These are phyloP conservation scores for Syncephalastrum sp. DNA, from an alignment of 371 early-diverging fungal genomes.

Conservation along the genomic window DNA sequence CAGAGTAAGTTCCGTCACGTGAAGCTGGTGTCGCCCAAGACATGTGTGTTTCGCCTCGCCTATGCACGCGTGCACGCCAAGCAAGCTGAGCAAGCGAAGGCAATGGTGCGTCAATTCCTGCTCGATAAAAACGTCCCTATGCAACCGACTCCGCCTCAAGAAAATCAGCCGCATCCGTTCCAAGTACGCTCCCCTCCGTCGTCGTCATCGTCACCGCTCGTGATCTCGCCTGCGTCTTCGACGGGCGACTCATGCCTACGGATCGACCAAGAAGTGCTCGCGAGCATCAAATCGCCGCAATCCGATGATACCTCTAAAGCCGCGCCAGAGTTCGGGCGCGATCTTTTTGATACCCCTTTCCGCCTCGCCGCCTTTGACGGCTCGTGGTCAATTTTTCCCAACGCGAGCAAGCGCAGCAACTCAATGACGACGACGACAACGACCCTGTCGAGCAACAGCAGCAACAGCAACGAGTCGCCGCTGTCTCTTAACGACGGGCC, in stretches of 20 bases:
- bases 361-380: conserved; percentile 14
- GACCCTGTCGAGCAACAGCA: background rate
- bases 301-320: conserved; percentile 7
- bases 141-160: too few relatives aligned
- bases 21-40: background rate
- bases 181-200: too few relatives aligned
- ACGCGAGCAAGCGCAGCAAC: background rate
- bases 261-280: conserved; percentile 13
- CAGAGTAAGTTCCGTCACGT: too few relatives aligned
- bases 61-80: conserved; percentile 12
- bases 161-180: too few relatives aligned
- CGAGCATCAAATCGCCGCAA: conserved; percentile 8
- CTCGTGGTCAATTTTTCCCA: conserved; percentile 13
- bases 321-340: background rate
- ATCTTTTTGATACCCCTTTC: conserved; percentile 7
- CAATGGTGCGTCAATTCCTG: background rate
- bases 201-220: background rate
- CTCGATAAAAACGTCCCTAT: too few relatives aligned
- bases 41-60: conserved; percentile 8
- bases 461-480: conserved; percentile 8
- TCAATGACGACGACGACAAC: too few relatives aligned
- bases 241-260: conserved; percentile 12
- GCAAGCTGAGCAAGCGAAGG: conserved; percentile 2
- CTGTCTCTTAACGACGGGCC: conserved; percentile 16
- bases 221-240: conserved; percentile 12